Evolutionary conservation across 495 filamentous ascomycete species (phyloP).

Genomic region (Daldinia concentrica): DNA sequence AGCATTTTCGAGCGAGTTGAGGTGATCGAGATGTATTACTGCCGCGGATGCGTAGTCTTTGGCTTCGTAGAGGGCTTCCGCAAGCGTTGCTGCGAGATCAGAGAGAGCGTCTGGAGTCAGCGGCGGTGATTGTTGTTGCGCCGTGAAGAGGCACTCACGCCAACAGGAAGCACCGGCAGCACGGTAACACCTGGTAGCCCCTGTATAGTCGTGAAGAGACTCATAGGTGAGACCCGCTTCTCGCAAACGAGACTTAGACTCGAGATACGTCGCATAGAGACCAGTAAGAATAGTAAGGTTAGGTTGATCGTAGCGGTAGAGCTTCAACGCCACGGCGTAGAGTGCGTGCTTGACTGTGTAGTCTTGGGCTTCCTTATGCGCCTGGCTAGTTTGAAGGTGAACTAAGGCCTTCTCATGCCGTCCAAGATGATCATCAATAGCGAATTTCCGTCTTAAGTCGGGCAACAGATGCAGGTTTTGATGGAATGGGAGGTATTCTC

Average conservation of each 20-base stretch:
- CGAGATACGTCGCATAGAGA: constrained; percentile 82
- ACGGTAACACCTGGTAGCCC: constrained; percentile 81
- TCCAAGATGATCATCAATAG: constrained; percentile 87
- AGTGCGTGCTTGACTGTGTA: constrained; percentile 84
- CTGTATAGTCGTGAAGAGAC: constrained; percentile 74
- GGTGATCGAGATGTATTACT: constrained; percentile 81
- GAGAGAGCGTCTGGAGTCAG: constrained; percentile 64
- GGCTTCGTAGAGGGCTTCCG: constrained; percentile 75
- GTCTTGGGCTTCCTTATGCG: constrained; percentile 75
- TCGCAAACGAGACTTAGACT: constrained; percentile 74
- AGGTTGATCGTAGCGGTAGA: constrained; percentile 83
- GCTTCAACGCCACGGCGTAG: constrained; percentile 76
- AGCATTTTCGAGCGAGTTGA: constrained; percentile 72
- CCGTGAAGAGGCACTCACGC: constrained; percentile 88
- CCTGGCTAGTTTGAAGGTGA: constrained; percentile 71
- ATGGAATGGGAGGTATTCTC: constrained; percentile 95
- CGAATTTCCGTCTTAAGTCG: constrained; percentile 73
- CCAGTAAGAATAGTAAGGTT: constrained; percentile 67
- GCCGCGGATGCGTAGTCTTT: constrained; percentile 86
- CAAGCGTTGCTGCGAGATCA: constrained; percentile 72
- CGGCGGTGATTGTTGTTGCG: constrained; percentile 65
- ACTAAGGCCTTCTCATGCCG: constrained; percentile 78
- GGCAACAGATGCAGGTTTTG: constrained; percentile 81
- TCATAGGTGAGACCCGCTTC: constrained; percentile 91
- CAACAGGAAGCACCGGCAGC: constrained; percentile 76